Conservation (phyloP, 2,329 filamentous ascomycete species). For the Purpureocillium lavendulum region DNA sequence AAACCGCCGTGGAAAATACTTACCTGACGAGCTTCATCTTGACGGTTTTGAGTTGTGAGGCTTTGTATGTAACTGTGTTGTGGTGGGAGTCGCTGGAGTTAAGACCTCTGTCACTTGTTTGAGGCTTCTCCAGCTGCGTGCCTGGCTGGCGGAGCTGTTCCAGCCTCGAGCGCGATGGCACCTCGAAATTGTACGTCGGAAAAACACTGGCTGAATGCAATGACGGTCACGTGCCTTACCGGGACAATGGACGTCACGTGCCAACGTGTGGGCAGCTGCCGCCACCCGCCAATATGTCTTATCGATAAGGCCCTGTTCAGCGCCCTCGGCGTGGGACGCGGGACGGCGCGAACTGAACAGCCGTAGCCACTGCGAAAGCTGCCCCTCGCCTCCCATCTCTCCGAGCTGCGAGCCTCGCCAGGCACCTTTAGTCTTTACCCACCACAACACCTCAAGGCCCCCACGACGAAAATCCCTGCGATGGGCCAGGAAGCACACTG, state of each 20-base stretch:
- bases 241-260: too few relatives aligned
- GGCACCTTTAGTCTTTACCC: too few relatives aligned
- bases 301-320: slow-evolving; percentile 1
- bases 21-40: slow-evolving; percentile 97
- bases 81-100: background rate
- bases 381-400: background rate
- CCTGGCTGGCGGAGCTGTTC: background rate
- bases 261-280: too few relatives aligned
- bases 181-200: slow-evolving; percentile 21
- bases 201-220: slow-evolving; percentile 16
- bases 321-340: background rate
- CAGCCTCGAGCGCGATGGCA: background rate
- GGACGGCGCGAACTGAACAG: background rate
- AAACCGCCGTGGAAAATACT: slow-evolving; percentile 24
- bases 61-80: too few relatives aligned
- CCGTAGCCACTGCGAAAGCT: too few relatives aligned
- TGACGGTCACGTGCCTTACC: slow-evolving; percentile 4
- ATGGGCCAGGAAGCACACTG: background rate
- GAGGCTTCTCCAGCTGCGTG: background rate
- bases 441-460: too few relatives aligned
- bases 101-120: slow-evolving; percentile 3
- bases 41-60: slow-evolving; percentile 17
- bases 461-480: too few relatives aligned
- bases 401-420: too few relatives aligned
- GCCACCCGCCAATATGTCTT: background rate